A percentile compares a stretch with the other conserved stretches of the same genome.
phyloP scores from a whole-genome alignment of 2,329 filamentous ascomycete genomes.

The Colletotrichum musae region DNA sequence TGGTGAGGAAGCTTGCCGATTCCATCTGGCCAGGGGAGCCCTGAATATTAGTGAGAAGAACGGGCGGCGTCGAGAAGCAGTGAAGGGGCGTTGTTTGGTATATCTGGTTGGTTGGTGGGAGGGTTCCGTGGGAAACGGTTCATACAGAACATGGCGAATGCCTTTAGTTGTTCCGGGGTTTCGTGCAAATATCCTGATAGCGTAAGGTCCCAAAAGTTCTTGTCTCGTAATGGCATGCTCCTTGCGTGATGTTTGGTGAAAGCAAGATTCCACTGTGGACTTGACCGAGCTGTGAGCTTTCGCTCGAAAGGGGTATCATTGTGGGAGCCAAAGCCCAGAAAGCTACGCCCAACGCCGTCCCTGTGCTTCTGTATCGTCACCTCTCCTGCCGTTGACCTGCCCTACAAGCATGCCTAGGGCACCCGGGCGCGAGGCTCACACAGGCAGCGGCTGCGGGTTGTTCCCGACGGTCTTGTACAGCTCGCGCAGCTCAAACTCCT shows the following conservation, averaged over 20 bases:
- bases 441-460: conserved; percentile 55
- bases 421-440: not conserved
- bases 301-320: conserved; percentile 33
- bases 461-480: conserved; percentile 77
- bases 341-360: conserved; percentile 27
- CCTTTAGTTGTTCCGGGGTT: no score
- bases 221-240: no score
- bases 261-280: no score
- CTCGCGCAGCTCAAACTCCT: conserved; percentile 75
- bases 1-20: conserved; percentile 35
- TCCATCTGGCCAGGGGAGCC: conserved; percentile 40
- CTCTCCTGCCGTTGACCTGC: not conserved
- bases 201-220: no score
- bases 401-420: no score
- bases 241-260: no score
- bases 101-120: no score
- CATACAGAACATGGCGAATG: no score
- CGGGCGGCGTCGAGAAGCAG: not conserved
- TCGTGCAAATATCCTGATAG: no score
- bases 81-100: no score
- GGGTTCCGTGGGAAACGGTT: no score
- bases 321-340: not conserved
- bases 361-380: not conserved
- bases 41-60: not conserved
- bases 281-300: not conserved